Conservation (phyloP, 2,329 filamentous ascomycete species). For the Aspergillus arachidicola region DNA sequence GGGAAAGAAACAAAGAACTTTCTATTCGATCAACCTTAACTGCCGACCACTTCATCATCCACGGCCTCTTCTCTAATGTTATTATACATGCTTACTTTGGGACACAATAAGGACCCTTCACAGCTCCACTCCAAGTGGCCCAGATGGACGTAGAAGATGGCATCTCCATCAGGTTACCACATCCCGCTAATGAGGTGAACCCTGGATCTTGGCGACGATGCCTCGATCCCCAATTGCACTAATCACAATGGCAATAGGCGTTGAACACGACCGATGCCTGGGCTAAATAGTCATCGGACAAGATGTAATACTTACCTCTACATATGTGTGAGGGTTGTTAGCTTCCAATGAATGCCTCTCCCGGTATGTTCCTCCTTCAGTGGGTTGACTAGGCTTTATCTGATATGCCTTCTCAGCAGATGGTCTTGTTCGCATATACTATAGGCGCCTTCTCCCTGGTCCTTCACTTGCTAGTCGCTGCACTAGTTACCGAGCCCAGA, state of each 20-base stretch:
- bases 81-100: neutral
- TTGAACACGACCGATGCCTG: neutral
- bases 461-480: constrained; percentile 9
- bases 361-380: neutral
- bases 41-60: too few relatives aligned
- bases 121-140: neutral
- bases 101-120: neutral
- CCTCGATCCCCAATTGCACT: neutral
- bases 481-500: constrained; percentile 4
- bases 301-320: too few relatives aligned
- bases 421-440: constrained; percentile 11
- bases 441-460: constrained; percentile 16
- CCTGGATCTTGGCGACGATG: neutral
- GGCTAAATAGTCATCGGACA: neutral
- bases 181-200: neutral
- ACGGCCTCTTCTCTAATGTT: neutral
- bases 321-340: too few relatives aligned
- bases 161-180: neutral
- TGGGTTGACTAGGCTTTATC: neutral
- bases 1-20: too few relatives aligned
- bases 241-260: neutral
- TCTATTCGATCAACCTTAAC: neutral
- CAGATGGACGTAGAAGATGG: neutral
- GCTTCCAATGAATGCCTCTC: neutral
- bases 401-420: neutral